A percentile compares a stretch with the other conserved stretches of the same genome.
Evolutionary conservation across 2,329 filamentous ascomycete species (phyloP).

Genomic region (Fusarium poae): DNA sequence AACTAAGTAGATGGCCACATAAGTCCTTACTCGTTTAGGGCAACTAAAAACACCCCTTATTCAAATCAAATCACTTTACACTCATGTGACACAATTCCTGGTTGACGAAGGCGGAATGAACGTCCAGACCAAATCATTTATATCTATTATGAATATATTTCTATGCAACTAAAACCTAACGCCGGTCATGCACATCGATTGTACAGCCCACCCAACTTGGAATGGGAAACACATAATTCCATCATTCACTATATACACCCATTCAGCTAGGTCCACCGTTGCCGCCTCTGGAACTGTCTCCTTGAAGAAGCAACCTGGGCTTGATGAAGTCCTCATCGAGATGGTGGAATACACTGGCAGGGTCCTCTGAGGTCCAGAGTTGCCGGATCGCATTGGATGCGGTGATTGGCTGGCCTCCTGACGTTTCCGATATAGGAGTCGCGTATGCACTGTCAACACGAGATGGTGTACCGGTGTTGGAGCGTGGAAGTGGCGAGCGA

Average conservation of each 20-base stretch:
- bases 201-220: slow-evolving; percentile 22
- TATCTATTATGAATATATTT: slow-evolving; percentile 40
- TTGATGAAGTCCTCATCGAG: slow-evolving; percentile 98
- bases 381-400: slow-evolving; percentile 83
- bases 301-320: slow-evolving; percentile 87
- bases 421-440: slow-evolving; percentile 50
- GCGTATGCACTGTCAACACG: slow-evolving; percentile 50
- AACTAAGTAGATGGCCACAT: slow-evolving; percentile 23
- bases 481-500: slow-evolving; percentile 55
- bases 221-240: slow-evolving; percentile 15
- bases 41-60: slow-evolving; percentile 27
- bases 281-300: slow-evolving; percentile 57
- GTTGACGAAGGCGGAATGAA: not conserved
- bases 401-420: slow-evolving; percentile 64
- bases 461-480: slow-evolving; percentile 45
- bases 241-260: slow-evolving; percentile 7
- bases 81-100: not conserved
- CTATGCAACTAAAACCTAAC: slow-evolving; percentile 43
- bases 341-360: slow-evolving; percentile 89
- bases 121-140: slow-evolving; percentile 22
- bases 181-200: slow-evolving; percentile 47
- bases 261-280: slow-evolving; percentile 45
- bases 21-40: slow-evolving; percentile 33
- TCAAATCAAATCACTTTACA: slow-evolving; percentile 2
- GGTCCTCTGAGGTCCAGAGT: slow-evolving; percentile 87